Percentiles rank a stretch among this genome's conserved stretches.
phyloP scores from a whole-genome alignment of 78 protist species.

The Monocercomonoides exilis region DNA sequence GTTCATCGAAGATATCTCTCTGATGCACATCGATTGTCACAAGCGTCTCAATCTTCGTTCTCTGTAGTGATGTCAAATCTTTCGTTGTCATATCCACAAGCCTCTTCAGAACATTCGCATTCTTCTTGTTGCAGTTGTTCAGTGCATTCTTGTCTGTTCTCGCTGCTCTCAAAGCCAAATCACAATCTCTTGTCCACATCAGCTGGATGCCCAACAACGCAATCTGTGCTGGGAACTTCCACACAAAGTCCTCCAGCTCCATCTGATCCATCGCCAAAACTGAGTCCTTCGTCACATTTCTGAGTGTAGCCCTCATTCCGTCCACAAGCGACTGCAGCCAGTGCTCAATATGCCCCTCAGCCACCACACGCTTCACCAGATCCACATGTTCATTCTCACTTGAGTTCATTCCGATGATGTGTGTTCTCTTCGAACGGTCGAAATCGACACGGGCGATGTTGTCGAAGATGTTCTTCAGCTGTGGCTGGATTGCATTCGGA shows the following conservation, averaged over 20 bases:
- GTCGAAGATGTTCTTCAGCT: slow-evolving; percentile 56
- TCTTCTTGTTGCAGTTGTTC: neutral
- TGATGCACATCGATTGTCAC: slow-evolving; percentile 80
- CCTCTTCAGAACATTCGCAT: slow-evolving; percentile 5
- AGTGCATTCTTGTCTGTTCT: slow-evolving; percentile 9
- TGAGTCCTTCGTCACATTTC: neutral
- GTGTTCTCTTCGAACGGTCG: slow-evolving; percentile 12
- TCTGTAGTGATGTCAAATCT: slow-evolving; percentile 3
- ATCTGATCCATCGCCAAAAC: neutral
- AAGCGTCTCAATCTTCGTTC: slow-evolving; percentile 68
- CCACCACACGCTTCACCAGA: slow-evolving; percentile 34
- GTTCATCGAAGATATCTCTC: slow-evolving; percentile 47
- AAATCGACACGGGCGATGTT: slow-evolving; percentile 39
- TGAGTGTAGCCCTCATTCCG: slow-evolving; percentile 35
- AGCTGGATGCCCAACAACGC: slow-evolving; percentile 61
- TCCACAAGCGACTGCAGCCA: slow-evolving; percentile 46
- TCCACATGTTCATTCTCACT: slow-evolving; percentile 41
- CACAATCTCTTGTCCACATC: slow-evolving; percentile 60
- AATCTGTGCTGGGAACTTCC: slow-evolving; percentile 54
- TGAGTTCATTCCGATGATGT: slow-evolving; percentile 1
- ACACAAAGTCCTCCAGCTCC: slow-evolving; percentile 30
- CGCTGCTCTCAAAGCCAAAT: slow-evolving; percentile 38
- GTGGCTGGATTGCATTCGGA: slow-evolving; percentile 55
- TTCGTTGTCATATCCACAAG: slow-evolving; percentile 41
- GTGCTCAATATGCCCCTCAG: slow-evolving; percentile 65